phyloP scores from a whole-genome alignment of 2,329 filamentous ascomycete species.

The Penicillium thymicola region DNA sequence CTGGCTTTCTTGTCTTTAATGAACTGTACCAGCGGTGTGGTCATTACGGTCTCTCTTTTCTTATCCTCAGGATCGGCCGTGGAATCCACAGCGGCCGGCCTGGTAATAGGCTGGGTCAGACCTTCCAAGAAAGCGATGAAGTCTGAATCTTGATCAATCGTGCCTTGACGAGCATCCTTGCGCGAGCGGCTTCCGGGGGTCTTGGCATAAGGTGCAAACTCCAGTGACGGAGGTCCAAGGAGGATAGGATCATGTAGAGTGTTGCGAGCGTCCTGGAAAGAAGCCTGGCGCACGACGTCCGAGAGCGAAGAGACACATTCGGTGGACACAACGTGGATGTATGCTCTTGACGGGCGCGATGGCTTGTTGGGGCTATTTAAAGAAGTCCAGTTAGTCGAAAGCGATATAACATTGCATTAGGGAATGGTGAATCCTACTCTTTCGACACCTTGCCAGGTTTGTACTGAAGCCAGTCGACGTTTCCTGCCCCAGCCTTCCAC shows the following conservation, averaged over 20 bases:
- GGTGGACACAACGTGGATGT: constrained; percentile 74
- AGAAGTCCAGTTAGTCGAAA: neutral
- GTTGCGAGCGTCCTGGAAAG: constrained; percentile 79
- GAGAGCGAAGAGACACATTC: constrained; percentile 65
- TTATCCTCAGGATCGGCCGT: constrained; percentile 49
- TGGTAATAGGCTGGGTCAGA: constrained; percentile 70
- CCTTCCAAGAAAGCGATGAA: constrained; percentile 91
- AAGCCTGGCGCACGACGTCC: constrained; percentile 64
- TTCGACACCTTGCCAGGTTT: constrained; percentile 73
- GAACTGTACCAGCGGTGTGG: constrained; percentile 85
- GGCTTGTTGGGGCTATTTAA: constrained; percentile 70
- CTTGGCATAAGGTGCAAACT: constrained; percentile 81
- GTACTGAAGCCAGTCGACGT: constrained; percentile 79
- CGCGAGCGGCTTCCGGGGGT: constrained; percentile 71
- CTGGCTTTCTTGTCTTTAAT: constrained; percentile 89
- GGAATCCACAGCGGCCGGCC: constrained; percentile 50
- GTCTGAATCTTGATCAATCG: constrained; percentile 93
- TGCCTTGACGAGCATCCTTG: constrained; percentile 81
- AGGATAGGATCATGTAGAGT: constrained; percentile 69
- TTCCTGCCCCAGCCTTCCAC: constrained; percentile 78
- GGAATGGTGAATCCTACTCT: constrained; percentile 57
- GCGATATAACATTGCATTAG: neutral
- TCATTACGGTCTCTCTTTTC: constrained; percentile 64
- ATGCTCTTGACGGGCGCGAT: constrained; percentile 74
- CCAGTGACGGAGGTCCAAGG: constrained; percentile 73